phyloP scores from a whole-genome alignment of 2,329 filamentous ascomycete species.

The Hypocreales sp. region DNA sequence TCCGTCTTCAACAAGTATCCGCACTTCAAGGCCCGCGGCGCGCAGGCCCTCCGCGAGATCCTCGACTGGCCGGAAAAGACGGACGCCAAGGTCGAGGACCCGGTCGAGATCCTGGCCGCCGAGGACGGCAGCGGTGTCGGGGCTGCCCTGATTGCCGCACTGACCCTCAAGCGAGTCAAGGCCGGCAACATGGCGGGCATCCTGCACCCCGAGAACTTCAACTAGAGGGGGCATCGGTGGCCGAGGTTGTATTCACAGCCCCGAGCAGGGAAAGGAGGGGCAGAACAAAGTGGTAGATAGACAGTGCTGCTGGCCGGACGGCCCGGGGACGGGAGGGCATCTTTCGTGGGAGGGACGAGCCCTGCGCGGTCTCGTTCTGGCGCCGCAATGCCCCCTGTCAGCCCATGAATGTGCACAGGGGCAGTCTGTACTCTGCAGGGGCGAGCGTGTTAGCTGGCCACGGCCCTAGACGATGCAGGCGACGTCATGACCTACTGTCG shows the following conservation, averaged over 20 bases:
- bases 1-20: conserved; percentile 99
- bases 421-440: conserved; percentile 47
- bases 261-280: no score
- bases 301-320: no score
- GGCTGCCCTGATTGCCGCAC: conserved; percentile 76
- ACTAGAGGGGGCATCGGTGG: no score
- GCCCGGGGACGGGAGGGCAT: no score
- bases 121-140: conserved; percentile 98
- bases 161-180: conserved; percentile 49
- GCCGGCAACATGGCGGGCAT: conserved; percentile 49
- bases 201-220: conserved; percentile 48
- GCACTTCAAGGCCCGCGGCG: conserved; percentile 88
- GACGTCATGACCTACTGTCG: conserved; percentile 28
- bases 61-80: conserved; percentile 76
- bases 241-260: no score
- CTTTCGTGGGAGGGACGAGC: no score
- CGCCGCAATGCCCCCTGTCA: no score
- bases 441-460: background rate
- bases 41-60: conserved; percentile 81
- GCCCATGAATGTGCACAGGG: conserved; percentile 58
- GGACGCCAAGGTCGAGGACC: conserved; percentile 59
- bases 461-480: no score
- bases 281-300: no score
- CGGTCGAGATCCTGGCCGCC: conserved; percentile 72
- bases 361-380: no score